phyloP scores from a whole-genome alignment of 805 yeast species.

The Nakazawaea molendinolei region DNA sequence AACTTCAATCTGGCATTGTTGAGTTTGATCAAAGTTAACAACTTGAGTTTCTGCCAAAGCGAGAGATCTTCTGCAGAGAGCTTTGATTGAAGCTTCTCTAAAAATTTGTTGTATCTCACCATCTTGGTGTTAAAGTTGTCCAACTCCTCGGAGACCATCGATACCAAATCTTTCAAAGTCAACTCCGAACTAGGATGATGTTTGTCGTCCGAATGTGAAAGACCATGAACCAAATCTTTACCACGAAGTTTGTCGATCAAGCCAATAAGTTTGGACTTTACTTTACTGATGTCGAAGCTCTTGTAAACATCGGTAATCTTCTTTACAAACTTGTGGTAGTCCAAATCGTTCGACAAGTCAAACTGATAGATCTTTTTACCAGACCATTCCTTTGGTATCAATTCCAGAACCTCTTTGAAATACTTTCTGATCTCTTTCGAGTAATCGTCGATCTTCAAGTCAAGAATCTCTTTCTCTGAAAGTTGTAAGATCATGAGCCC shows the following conservation, averaged over 20 bases:
- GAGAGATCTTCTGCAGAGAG: slow-evolving; percentile 19
- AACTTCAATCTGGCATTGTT: slow-evolving; percentile 34
- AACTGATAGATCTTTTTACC: slow-evolving; percentile 11
- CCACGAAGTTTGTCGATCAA: slow-evolving; percentile 14
- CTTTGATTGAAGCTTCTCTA: slow-evolving; percentile 15
- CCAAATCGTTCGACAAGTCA: slow-evolving; percentile 7
- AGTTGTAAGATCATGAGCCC: slow-evolving; percentile 45
- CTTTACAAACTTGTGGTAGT: slow-evolving; percentile 4
- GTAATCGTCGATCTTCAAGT: slow-evolving; percentile 34
- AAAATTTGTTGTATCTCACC: slow-evolving; percentile 11
- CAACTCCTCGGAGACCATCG: slow-evolving; percentile 13
- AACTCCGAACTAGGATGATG: slow-evolving; percentile 13
- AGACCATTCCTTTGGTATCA: slow-evolving; percentile 35
- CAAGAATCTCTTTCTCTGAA: slow-evolving; percentile 40
- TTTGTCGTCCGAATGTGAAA: slow-evolving; percentile 1
- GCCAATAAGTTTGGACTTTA: slow-evolving; percentile 2
- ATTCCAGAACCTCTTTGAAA: slow-evolving; percentile 27
- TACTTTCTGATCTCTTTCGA: slow-evolving; percentile 30
- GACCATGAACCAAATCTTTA: slow-evolving; percentile 3
- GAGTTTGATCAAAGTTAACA: slow-evolving; percentile 18
- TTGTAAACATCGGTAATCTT: slow-evolving; percentile 8
- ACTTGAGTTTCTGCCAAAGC: slow-evolving; percentile 21
- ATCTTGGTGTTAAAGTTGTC: slow-evolving; percentile 12
- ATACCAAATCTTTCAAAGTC: slow-evolving; percentile 22
- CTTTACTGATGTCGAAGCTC: slow-evolving; percentile 4